phyloP scores from a whole-genome alignment of 768 basidiomycete genomes.

The Ramaria rubella region DNA sequence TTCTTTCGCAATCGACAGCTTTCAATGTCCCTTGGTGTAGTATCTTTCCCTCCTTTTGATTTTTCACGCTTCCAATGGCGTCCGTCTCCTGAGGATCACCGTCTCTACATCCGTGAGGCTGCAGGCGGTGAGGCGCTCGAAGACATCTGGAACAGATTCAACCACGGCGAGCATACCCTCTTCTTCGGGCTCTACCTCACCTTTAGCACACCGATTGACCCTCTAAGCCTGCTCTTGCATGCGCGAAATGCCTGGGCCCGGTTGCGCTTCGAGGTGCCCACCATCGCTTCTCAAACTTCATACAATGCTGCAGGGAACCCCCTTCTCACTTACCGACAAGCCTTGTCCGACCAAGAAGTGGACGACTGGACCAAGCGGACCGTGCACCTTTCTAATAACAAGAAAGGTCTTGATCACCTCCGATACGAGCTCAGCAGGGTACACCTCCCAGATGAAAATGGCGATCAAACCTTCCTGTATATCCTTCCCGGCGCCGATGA shows the following conservation, averaged over 20 bases:
- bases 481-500: neutral
- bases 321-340: neutral
- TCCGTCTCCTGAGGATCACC: neutral
- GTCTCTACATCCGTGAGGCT: neutral
- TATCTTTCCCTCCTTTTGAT: neutral
- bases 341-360: neutral
- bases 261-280: conserved; percentile 18
- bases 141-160: conserved; percentile 17
- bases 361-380: neutral
- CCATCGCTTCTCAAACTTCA: conserved; percentile 11
- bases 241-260: conserved; percentile 17
- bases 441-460: neutral
- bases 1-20: too few species aligned
- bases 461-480: neutral
- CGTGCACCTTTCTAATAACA: neutral
- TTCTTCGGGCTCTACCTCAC: conserved; percentile 18
- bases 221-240: conserved; percentile 4
- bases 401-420: neutral
- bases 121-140: conserved; percentile 18
- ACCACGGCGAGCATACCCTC: conserved; percentile 21
- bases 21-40: too few species aligned
- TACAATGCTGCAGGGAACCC: neutral
- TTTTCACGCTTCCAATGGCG: neutral
- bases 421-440: neutral
- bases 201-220: conserved; percentile 5